Evolutionary conservation across 1,139 yeast genomes (phyloP).

Genomic region (Candida frijolesensis): DNA sequence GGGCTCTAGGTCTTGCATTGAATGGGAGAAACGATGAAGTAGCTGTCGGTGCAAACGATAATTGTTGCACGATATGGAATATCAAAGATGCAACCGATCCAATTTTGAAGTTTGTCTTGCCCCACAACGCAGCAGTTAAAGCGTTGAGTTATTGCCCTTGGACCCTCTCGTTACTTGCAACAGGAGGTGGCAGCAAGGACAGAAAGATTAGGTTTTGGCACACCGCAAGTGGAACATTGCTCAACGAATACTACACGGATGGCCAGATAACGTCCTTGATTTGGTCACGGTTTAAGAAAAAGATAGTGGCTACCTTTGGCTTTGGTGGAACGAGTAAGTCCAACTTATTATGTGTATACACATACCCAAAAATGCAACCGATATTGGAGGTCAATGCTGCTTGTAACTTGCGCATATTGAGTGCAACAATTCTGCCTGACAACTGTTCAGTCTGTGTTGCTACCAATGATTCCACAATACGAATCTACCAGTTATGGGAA

Average conservation of each 20-base stretch:
- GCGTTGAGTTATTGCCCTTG: constrained; percentile 51
- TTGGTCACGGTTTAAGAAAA: constrained; percentile 70
- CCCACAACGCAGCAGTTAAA: constrained; percentile 46
- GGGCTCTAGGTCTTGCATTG: constrained; percentile 51
- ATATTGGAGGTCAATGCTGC: constrained; percentile 54
- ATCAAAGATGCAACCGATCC: constrained; percentile 46
- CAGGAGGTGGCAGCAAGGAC: constrained; percentile 49
- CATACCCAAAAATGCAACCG: constrained; percentile 64
- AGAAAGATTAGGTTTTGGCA: constrained; percentile 78
- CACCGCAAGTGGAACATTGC: constrained; percentile 68
- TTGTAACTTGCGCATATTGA: constrained; percentile 57
- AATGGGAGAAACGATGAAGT: constrained; percentile 49
- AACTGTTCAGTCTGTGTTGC: constrained; percentile 66
- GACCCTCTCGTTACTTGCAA: constrained; percentile 41
- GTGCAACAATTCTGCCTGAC: constrained; percentile 70
- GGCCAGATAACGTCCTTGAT: constrained; percentile 78
- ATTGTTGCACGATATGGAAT: constrained; percentile 70
- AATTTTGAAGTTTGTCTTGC: constrained; percentile 43
- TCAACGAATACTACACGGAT: constrained; percentile 55
- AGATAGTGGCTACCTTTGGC: constrained; percentile 80
- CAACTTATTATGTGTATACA: constrained; percentile 53
- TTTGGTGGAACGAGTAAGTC: constrained; percentile 60
- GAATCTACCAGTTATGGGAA: constrained; percentile 74
- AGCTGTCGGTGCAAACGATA: constrained; percentile 78
- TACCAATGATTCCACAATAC: constrained; percentile 72